phyloP scores from a whole-genome alignment of 192 early-diverging fungal species.

The Coemansia sp. region DNA sequence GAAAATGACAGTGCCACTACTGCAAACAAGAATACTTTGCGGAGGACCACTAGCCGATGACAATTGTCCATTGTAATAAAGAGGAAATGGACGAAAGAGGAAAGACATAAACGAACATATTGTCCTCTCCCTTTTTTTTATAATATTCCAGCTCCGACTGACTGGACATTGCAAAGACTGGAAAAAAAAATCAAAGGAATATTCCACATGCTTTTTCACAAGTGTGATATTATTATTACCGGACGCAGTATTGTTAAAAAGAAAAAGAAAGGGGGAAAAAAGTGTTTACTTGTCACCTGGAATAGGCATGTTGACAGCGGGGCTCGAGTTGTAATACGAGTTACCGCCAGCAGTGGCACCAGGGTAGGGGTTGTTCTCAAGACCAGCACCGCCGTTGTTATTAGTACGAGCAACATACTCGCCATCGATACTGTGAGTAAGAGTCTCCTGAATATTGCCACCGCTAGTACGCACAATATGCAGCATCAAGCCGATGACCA shows the following conservation, averaged over 20 bases:
- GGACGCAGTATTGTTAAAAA: constrained; percentile 9
- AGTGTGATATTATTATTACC: neutral
- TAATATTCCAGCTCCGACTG: neutral
- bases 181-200: neutral
- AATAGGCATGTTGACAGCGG: constrained; percentile 41
- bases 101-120: neutral
- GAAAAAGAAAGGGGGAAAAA: constrained; percentile 12
- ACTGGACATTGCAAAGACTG: neutral
- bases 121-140: neutral
- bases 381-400: constrained; percentile 18
- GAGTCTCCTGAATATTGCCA: constrained; percentile 21
- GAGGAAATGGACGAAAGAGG: neutral
- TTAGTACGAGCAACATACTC: constrained; percentile 6
- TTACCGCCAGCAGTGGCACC: constrained; percentile 14
- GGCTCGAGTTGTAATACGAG: constrained; percentile 42
- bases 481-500: constrained; percentile 23
- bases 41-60: constrained; percentile 18
- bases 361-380: constrained; percentile 18
- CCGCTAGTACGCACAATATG: constrained; percentile 22
- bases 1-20: constrained; percentile 4
- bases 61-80: constrained; percentile 21
- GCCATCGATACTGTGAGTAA: constrained; percentile 25
- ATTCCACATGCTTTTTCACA: neutral
- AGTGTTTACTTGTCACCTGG: constrained; percentile 18
- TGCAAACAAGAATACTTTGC: constrained; percentile 14